Base-by-base conservation (phyloP, 1,139 yeast genomes). In the Citeromyces siamensis region DNA sequence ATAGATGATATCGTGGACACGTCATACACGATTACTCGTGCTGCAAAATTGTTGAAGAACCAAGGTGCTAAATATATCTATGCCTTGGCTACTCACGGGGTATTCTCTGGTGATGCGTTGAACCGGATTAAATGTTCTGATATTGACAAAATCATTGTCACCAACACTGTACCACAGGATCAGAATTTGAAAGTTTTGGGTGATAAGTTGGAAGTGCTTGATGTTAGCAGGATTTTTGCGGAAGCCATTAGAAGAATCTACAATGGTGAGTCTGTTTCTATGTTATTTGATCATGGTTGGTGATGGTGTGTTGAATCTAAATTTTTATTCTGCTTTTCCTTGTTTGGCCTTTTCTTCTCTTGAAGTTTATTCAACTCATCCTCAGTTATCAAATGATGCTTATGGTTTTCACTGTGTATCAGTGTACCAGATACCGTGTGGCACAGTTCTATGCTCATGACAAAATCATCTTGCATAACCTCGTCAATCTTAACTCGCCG, bases 211-310 rank as follows among this genome's bases (percentile, higher is more conserved):
- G 94, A 82, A 49, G 88, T 88, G 6, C 64, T 90, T 50, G 98
- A 93, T 51, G 90, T 90, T 10, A 77, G 94, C 5, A 65, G 83
- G 41, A 75, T 88, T 13, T 79, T 90, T 51, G 95, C 94, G 12
- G 99, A 90, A 56, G 90, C 97, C 2, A 85, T 90, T 36, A 69
- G 99, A 56, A 68, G 99, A 56, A 88, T 90, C 35, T 95, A 90
- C 58, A 90, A 90, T 49, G 99, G 99, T 46, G 99, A 90, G 62
- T 76, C 90, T 20, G 95, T 90, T 16, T 80, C 94, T 14, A 81
- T 86, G 84, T 66, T 90, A 43, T 90, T 90, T 60, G 95, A 86
- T 51, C 88, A 84, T 49, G 88, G 85, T 2, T 77, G 83, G 80
- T 75, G 49, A 46, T 13, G 6, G 5, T 31, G 13, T 12, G 7